These are phyloP conservation scores for Camelina neglecta DNA, from an alignment of 345 rosid species.

Conservation along the genomic window DNA sequence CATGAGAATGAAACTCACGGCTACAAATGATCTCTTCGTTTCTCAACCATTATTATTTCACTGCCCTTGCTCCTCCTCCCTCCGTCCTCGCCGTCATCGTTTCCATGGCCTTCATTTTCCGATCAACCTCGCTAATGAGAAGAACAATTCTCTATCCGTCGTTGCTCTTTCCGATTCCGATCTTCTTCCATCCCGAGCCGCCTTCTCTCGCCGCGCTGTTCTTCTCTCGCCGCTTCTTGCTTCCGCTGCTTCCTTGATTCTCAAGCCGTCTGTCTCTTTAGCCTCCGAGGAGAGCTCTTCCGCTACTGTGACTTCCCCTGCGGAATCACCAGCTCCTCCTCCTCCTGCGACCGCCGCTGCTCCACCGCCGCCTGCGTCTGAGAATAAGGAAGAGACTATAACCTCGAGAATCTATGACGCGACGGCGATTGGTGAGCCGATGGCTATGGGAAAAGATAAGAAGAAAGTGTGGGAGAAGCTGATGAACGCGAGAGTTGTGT, in stretches of 20 bases:
- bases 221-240: conserved; percentile 39
- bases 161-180: conserved; percentile 32
- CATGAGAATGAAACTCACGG: conserved; percentile 38
- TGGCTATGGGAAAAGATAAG: conserved; percentile 89
- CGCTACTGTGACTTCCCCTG: background rate
- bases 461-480: conserved; percentile 86
- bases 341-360: conserved; percentile 31
- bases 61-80: conserved; percentile 36
- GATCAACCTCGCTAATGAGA: conserved; percentile 4
- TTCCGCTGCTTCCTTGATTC: conserved; percentile 40
- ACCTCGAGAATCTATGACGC: conserved; percentile 84
- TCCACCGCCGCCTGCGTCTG: conserved; percentile 34
- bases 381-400: conserved; percentile 42
- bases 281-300: conserved; percentile 36
- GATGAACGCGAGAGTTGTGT: conserved; percentile 78
- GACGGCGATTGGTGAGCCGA: conserved; percentile 85
- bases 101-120: conserved; percentile 31
- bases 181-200: conserved; percentile 5
- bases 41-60: conserved; percentile 30
- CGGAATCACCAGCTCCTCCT: conserved; percentile 29
- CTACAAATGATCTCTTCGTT: conserved; percentile 34
- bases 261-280: conserved; percentile 24
- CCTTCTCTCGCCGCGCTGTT: conserved; percentile 43
- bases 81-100: conserved; percentile 22
- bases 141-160: conserved; percentile 11